phyloP scores from a whole-genome alignment of 805 yeast species.

The Zygotorulaspora chibaensis region DNA sequence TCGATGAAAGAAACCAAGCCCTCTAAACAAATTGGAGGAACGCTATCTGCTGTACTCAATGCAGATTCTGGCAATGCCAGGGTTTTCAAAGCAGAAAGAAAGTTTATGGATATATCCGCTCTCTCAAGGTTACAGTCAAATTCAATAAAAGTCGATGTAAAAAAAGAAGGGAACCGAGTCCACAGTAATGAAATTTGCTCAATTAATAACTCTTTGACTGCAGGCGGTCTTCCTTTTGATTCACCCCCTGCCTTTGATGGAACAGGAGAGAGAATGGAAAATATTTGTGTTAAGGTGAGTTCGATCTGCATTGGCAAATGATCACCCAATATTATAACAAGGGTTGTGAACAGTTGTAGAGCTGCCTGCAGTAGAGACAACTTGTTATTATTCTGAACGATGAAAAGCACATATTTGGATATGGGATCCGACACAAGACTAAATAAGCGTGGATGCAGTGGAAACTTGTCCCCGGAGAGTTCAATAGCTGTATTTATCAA shows the following conservation, averaged over 20 bases:
- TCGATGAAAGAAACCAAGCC: conserved; percentile 71
- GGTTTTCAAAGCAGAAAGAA: conserved; percentile 67
- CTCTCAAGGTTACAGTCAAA: conserved; percentile 91
- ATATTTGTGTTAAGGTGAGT: conserved; percentile 58
- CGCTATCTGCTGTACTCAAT: conserved; percentile 67
- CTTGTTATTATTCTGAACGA: conserved; percentile 68
- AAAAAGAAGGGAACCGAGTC: conserved; percentile 75
- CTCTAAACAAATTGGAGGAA: conserved; percentile 91
- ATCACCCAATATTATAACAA: conserved; percentile 61
- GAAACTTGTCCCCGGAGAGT: conserved; percentile 62
- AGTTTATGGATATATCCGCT: conserved; percentile 64
- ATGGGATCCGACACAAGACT: conserved; percentile 70
- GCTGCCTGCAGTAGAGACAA: conserved; percentile 70
- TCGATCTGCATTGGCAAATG: conserved; percentile 78
- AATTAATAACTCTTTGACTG: conserved; percentile 72
- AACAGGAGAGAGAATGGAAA: conserved; percentile 46
- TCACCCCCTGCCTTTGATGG: conserved; percentile 14
- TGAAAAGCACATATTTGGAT: conserved; percentile 79
- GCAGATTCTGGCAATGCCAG: conserved; percentile 87
- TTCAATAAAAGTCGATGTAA: conserved; percentile 69
- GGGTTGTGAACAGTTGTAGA: conserved; percentile 67
- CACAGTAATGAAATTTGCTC: conserved; percentile 80
- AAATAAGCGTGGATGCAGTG: conserved; percentile 60
- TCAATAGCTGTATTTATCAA: conserved; percentile 77
- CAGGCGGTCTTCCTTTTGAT: conserved; percentile 35